Evolutionary conservation across 148 eudicot species (phyloP).

Genomic region (Rheum nobile): DNA sequence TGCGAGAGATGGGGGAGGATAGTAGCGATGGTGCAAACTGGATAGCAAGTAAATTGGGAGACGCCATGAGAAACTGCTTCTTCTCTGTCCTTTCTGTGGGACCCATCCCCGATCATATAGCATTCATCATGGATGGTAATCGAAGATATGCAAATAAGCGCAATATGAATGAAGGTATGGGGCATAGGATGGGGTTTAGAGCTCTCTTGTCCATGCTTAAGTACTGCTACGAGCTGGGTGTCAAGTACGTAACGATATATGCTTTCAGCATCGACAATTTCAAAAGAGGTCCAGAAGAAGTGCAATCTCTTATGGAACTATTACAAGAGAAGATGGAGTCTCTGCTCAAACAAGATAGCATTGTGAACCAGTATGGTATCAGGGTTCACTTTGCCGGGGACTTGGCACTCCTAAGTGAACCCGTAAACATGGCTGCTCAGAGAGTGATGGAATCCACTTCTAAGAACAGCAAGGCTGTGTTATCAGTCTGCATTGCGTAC

Average conservation of each 20-base stretch:
- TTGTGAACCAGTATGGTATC: conserved; percentile 52
- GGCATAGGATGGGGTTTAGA: conserved; percentile 24
- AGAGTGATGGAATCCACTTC: conserved; percentile 25
- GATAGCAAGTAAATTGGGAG: conserved; percentile 12
- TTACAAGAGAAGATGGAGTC: conserved; percentile 53
- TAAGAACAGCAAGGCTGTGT: conserved; percentile 13
- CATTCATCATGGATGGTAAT: conserved; percentile 40
- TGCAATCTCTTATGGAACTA: conserved; percentile 47
- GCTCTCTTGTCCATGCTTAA: conserved; percentile 29
- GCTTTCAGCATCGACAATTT: conserved; percentile 47
- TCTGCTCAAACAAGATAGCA: conserved; percentile 41
- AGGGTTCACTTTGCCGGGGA: conserved; percentile 31
- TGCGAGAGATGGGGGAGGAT: conserved; percentile 1
- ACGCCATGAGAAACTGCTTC: conserved; percentile 25
- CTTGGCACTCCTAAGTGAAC: conserved; percentile 18
- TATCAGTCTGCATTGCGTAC: conserved; percentile 59
- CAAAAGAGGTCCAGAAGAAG: conserved; percentile 34
- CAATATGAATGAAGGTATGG: conserved; percentile 20
- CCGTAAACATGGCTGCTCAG: conserved; percentile 23
- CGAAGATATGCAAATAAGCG: conserved; percentile 27
- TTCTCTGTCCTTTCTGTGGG: conserved; percentile 26
- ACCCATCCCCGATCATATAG: conserved; percentile 30
- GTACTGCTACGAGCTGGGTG: conserved; percentile 32
- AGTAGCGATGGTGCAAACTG: background rate
- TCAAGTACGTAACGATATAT: conserved; percentile 24